Evolutionary conservation across 192 early-diverging fungal genomes (phyloP).

Genomic region (Lobosporangium transversale): DNA sequence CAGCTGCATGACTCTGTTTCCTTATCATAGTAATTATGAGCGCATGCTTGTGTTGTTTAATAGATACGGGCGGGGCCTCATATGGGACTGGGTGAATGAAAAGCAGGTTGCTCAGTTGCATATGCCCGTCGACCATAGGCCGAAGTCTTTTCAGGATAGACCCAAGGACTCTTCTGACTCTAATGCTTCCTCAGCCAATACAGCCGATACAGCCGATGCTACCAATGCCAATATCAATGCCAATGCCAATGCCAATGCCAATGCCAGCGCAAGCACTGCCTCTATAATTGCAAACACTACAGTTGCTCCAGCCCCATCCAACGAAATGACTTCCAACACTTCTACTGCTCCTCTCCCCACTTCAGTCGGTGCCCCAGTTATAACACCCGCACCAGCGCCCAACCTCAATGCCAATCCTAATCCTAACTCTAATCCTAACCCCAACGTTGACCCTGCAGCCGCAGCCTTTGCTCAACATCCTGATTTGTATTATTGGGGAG

Average conservation of each 20-base stretch:
- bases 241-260: neutral
- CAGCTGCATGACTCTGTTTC: conserved; percentile 41
- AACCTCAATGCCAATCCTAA: no score
- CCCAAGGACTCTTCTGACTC: no score
- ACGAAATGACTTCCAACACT: neutral
- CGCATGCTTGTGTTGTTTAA: conserved; percentile 32
- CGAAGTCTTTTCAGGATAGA: no score
- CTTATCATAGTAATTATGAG: conserved; percentile 24
- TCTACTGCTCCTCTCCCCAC: neutral
- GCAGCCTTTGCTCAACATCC: neutral
- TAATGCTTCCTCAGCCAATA: neutral
- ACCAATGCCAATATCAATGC: neutral
- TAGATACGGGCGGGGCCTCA: conserved; percentile 25
- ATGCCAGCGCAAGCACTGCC: neutral
- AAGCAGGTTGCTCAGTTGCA: conserved; percentile 20
- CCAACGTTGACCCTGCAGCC: no score
- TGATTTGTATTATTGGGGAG: conserved; percentile 38
- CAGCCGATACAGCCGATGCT: neutral
- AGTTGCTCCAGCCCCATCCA: neutral
- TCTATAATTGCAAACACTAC: no score
- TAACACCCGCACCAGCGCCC: neutral
- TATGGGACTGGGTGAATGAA: conserved; percentile 49
- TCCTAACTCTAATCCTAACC: no score
- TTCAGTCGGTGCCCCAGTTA: neutral
- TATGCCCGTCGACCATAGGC: conserved; percentile 18